Evolutionary conservation across 2,329 filamentous ascomycete species (phyloP), one percentile per base, ranked within the genome.

Genomic region (Neofusicoccum sp.): DNA sequence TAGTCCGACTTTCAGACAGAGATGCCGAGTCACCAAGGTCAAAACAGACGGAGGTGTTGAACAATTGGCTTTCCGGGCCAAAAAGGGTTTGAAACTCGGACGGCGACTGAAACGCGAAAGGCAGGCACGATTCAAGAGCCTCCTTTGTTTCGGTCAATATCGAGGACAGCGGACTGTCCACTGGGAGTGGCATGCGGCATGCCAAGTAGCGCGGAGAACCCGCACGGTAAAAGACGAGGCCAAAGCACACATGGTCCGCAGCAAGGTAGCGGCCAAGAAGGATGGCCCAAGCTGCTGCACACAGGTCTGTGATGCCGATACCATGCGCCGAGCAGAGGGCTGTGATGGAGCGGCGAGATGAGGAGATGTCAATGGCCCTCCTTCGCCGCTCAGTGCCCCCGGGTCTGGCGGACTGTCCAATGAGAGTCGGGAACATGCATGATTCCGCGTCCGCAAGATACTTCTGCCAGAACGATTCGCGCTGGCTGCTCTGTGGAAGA

Each of bases 401-500:
- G 6, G 49, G 49, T 9, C 34, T 52, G 49, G 33, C 49, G 49
- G 49, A 39, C 33, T 52, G 49, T 34, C 39, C 49, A 34, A 52
- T 28, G 49, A 52, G 33, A 28, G 49, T 52, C 12, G 49, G 49
- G 49, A 52, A 52, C 39, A 52, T 52, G 49, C 49, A 52, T 29
- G 49, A 52, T 52, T 52, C 49, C 2, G 49, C 49, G 49, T 52
- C 49, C 14, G 49, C 39, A 2, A 52, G 49, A 28, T 52, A 52
- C 8, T 37, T 16, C 16, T 52, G 49, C 49, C 49, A 52, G 49
- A 52, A 52, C 16, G 34, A 39, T 16, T 33, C 49, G 49, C 49
- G 49, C 49, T 52, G 49, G 49, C 49, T 52, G 49, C 34, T 52
- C 33, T 52, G 49, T 34, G 49, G 16, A 52, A 52, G 49, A 39